phyloP scores from a whole-genome alignment of 805 yeast species.

The Lachancea thermotolerans region DNA sequence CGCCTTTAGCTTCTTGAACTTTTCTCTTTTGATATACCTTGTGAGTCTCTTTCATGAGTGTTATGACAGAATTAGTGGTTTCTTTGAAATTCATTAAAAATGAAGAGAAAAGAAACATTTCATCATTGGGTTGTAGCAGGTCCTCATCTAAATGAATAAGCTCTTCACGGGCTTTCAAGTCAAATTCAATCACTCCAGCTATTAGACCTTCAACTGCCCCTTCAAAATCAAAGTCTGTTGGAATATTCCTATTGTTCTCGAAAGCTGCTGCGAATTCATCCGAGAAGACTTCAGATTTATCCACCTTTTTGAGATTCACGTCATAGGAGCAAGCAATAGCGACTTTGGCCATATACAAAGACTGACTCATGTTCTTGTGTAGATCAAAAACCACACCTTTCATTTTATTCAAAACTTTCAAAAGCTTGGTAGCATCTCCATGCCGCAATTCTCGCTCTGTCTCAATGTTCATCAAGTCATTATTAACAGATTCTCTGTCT shows the following conservation, averaged over 20 bases:
- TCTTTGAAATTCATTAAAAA: constrained; percentile 43
- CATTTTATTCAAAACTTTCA: constrained; percentile 28
- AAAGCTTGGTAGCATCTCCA: constrained; percentile 31
- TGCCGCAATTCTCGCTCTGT: constrained; percentile 33
- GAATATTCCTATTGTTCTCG: constrained; percentile 16
- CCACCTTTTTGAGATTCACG: constrained; percentile 27
- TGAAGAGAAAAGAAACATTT: constrained; percentile 43
- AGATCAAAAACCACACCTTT: constrained; percentile 30
- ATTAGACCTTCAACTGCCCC: constrained; percentile 20
- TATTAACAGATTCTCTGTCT: constrained; percentile 6
- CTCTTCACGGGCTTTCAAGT: constrained; percentile 31
- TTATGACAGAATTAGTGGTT: constrained; percentile 29
- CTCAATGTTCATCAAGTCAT: constrained; percentile 12
- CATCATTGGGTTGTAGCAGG: constrained; percentile 40
- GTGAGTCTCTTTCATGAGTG: constrained; percentile 30
- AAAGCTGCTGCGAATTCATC: constrained; percentile 6
- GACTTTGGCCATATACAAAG: constrained; percentile 29
- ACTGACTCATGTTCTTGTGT: constrained; percentile 31
- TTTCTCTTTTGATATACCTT: constrained; percentile 28
- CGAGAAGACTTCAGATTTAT: constrained; percentile 14
- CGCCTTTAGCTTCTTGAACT: constrained; percentile 31
- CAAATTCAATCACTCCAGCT: constrained; percentile 32
- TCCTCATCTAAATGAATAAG: constrained; percentile 28
- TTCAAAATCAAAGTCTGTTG: constrained; percentile 25
- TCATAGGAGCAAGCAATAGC: constrained; percentile 37